Conservation (phyloP, 2,329 filamentous ascomycete species). For the Fusarium sp. region DNA sequence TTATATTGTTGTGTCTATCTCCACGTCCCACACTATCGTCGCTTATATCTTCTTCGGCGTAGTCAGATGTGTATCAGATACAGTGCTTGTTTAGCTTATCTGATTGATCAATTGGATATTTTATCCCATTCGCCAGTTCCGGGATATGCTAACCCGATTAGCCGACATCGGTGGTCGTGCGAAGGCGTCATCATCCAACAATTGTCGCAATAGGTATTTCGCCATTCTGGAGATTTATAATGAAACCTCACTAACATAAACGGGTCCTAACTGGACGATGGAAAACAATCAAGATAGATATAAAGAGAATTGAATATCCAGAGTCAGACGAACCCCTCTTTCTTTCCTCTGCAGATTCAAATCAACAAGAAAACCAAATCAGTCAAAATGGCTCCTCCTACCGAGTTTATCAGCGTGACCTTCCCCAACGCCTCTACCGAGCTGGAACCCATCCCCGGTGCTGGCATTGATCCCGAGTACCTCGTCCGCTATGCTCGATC, state of each 20-base stretch:
- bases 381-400: constrained; percentile 44
- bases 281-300: constrained; percentile 18
- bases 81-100: background rate
- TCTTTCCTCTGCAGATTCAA: background rate
- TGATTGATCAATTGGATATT: background rate
- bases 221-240: constrained; percentile 44
- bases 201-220: constrained; percentile 43
- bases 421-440: constrained; percentile 70
- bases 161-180: constrained; percentile 39
- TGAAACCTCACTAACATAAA: constrained; percentile 18
- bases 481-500: constrained; percentile 67
- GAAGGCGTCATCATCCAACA: constrained; percentile 43
- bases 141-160: constrained; percentile 22
- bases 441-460: constrained; percentile 63
- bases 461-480: constrained; percentile 66
- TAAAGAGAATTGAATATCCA: constrained; percentile 15
- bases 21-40: no score
- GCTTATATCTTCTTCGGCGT: no score
- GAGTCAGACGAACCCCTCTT: background rate
- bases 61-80: no score
- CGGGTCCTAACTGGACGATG: background rate
- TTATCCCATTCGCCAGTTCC: background rate
- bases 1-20: no score
- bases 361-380: background rate
- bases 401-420: constrained; percentile 70